Evolutionary conservation across 108 stramenopile genomes (phyloP), one percentile per base, ranked within the genome.

Genomic region (Cyclotella sp.): DNA sequence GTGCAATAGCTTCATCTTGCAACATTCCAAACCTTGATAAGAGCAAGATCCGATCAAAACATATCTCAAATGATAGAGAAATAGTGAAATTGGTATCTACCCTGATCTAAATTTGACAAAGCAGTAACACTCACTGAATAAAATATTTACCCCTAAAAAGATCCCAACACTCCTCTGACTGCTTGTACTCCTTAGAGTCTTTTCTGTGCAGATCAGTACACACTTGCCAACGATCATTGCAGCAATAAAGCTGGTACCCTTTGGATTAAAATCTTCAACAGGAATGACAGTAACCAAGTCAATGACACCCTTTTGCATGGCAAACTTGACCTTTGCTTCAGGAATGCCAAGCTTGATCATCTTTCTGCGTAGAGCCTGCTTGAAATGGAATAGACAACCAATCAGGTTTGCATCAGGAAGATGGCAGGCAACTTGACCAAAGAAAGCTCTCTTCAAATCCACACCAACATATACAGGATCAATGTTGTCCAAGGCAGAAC

Each of bases 331-430:
- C 19, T 63, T 39, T 19, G 14, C 41, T 39, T 63, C 14, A 39
- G 63, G 63, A 14, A 63, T 63, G 41, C 63, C 63, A 39, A 28
- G n/a, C 19, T 28, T 39, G 9, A 63, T 42, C 63, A 63, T 63
- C 39, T 63, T 63, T 41, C 63, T 63, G 34, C 63, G 30, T 41
- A 19, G n/a, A 63, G 39, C 63, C 30, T 63, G 63, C 63, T 63
- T 63, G 39, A 63, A 63, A 39, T 63, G 63, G 41, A 63, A 63
- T 19, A 41, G 15, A 39, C 63, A 63, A 41, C 63, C 30, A 55
- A 19, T 55, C 54, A 55, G 54, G 9, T 18, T 9, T 9, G 54
- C 22, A n/a, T 55, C 15, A 22, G 54, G 54, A 55, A 55, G n/a
- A 55, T 55, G 54, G n/a, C 9, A 18, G 9, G n/a, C 19, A 41